Percentiles rank a stretch among this genome's conserved stretches.
Evolutionary conservation across 2,329 filamentous ascomycete species (phyloP).

Genomic region (Alternaria panax): DNA sequence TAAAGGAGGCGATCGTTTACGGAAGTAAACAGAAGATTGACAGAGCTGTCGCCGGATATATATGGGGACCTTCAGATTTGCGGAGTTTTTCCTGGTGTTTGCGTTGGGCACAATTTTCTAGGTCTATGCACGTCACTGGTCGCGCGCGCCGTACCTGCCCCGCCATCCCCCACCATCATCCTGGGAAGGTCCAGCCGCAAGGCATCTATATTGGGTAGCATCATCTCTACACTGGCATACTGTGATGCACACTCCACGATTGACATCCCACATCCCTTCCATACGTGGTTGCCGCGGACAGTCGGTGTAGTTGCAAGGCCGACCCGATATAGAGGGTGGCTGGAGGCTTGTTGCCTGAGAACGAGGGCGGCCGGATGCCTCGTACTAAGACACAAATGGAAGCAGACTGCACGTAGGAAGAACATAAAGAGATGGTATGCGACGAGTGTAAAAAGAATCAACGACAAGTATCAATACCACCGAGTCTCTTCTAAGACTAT

Average conservation of each 20-base stretch:
- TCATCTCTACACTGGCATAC: not conserved
- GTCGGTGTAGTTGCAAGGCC: not conserved
- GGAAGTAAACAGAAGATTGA: conserved; percentile 19
- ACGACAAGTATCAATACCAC: not conserved
- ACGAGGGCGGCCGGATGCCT: conserved; percentile 12
- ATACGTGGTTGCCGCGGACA: not conserved
- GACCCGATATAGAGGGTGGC: conserved; percentile 16
- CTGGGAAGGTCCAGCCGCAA: conserved; percentile 21
- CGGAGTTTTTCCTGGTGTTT: conserved; percentile 22
- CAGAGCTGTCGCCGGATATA: conserved; percentile 24
- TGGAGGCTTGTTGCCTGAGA: conserved; percentile 2
- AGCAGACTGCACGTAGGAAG: not conserved
- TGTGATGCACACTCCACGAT: not conserved
- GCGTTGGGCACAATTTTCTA: conserved; percentile 21
- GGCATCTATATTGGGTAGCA: conserved; percentile 3
- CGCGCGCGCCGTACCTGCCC: conserved; percentile 20
- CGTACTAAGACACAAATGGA: conserved; percentile 1
- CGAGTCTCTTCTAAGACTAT: not conserved
- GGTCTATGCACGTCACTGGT: conserved; percentile 33
- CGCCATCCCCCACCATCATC: conserved; percentile 17
- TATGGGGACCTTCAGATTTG: conserved; percentile 34
- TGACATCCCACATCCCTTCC: not conserved
- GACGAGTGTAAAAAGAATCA: not conserved
- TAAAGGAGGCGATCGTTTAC: conserved; percentile 7
- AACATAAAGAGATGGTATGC: conserved; percentile 1